Evolutionary conservation across 2,329 filamentous ascomycete genomes (phyloP).

Genomic region (Nothophaeocryptopus gaeumannii): DNA sequence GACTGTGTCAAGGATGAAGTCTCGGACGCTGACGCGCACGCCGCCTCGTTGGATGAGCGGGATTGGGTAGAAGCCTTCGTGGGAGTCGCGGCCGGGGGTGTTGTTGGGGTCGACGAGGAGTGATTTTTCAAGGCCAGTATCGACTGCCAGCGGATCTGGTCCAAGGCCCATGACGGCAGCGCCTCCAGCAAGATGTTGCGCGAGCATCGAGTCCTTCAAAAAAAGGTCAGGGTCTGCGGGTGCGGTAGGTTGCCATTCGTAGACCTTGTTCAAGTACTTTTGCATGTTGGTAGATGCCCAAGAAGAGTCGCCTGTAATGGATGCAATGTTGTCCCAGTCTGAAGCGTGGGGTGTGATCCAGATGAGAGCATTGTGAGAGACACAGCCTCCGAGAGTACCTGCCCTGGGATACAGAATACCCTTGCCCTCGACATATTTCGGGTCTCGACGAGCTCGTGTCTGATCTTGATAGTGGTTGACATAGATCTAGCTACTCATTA

Average conservation of each 20-base stretch:
- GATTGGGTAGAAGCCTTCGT: constrained; percentile 56
- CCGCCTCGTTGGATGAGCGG: constrained; percentile 52
- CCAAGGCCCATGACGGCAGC: constrained; percentile 27
- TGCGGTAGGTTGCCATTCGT: constrained; percentile 29
- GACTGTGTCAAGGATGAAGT: constrained; percentile 54
- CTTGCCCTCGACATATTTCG: constrained; percentile 51
- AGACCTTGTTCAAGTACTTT: constrained; percentile 52
- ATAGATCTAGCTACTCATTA: constrained; percentile 35
- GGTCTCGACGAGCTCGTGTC: constrained; percentile 52
- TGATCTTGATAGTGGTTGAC: constrained; percentile 58
- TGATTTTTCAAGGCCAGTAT: constrained; percentile 45
- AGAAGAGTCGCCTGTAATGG: constrained; percentile 57
- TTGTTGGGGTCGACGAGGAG: constrained; percentile 47
- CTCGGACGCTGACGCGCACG: constrained; percentile 56
- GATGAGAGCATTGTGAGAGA: constrained; percentile 58
- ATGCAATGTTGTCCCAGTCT: constrained; percentile 59
- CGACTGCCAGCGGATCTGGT: constrained; percentile 38
- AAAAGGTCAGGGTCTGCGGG: constrained; percentile 26
- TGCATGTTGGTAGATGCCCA: constrained; percentile 60
- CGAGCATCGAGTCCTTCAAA: constrained; percentile 18
- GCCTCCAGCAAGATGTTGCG: constrained; percentile 23
- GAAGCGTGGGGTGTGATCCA: constrained; percentile 56
- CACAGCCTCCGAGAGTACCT: constrained; percentile 46
- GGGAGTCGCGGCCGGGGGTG: constrained; percentile 45
- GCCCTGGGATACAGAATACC: constrained; percentile 59